Evolutionary conservation across 495 filamentous ascomycete genomes (phyloP).

Genomic region (Aspergillus saccharolyticus): DNA sequence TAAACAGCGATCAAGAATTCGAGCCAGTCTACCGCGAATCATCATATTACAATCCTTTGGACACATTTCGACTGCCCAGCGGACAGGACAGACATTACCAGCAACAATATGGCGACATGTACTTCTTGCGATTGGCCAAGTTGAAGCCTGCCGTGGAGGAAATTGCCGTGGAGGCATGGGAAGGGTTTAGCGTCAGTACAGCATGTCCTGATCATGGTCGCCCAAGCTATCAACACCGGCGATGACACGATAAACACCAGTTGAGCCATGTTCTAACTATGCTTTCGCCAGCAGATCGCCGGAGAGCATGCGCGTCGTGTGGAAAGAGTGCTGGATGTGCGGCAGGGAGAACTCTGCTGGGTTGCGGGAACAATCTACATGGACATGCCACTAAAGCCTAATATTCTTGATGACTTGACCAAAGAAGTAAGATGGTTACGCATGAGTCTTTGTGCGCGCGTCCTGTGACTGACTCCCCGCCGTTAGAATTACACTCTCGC

Average conservation of each 20-base stretch:
- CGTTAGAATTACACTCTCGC: conserved; percentile 76
- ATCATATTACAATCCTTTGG: conserved; percentile 70
- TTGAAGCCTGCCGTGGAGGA: conserved; percentile 80
- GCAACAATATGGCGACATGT: conserved; percentile 96
- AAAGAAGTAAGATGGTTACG: conserved; percentile 63
- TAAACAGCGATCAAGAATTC: conserved; percentile 37
- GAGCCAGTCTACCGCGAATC: conserved; percentile 38
- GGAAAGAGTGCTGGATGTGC: conserved; percentile 87
- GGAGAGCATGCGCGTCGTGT: conserved; percentile 69
- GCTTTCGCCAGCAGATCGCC: conserved; percentile 51
- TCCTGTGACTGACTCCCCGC: conserved; percentile 1
- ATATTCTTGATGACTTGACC: conserved; percentile 89
- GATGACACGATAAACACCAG: background rate
- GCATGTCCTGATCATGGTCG: background rate
- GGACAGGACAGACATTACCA: conserved; percentile 71
- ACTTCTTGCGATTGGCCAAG: conserved; percentile 84
- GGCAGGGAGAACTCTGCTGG: conserved; percentile 95
- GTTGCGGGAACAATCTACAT: conserved; percentile 91
- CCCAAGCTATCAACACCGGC: background rate
- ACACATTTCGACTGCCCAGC: conserved; percentile 66
- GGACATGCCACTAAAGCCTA: conserved; percentile 95
- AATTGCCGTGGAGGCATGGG: conserved; percentile 70
- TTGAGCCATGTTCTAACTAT: background rate
- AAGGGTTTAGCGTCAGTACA: conserved; percentile 54
- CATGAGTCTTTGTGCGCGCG: background rate